phyloP scores from a whole-genome alignment of 2,329 filamentous ascomycete genomes.

The Xylaria sp. region DNA sequence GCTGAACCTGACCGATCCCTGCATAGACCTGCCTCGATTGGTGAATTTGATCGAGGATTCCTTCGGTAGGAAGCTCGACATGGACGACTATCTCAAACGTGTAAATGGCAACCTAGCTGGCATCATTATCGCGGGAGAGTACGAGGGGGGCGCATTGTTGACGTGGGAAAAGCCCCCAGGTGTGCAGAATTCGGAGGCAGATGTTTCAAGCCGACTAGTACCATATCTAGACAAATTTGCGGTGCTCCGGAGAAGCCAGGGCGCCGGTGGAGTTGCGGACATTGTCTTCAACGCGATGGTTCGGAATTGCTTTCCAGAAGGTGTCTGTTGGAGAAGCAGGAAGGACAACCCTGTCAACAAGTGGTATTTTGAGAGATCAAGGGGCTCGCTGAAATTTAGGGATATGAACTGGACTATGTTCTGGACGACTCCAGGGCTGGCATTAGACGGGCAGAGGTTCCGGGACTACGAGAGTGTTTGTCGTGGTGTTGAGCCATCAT shows the following conservation, averaged over 20 bases:
- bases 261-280: conserved; percentile 89
- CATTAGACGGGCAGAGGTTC: conserved; percentile 58
- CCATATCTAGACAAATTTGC: conserved; percentile 98
- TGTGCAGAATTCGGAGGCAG: conserved; percentile 56
- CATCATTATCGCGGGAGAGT: conserved; percentile 92
- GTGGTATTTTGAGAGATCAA: conserved; percentile 95
- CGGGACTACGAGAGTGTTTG: conserved; percentile 77
- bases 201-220: conserved; percentile 67
- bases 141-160: conserved; percentile 91
- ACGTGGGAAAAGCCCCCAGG: conserved; percentile 85
- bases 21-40: conserved; percentile 80
- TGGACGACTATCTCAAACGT: conserved; percentile 79
- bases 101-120: conserved; percentile 82
- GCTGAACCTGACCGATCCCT: conserved; percentile 75
- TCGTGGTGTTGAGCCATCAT: conserved; percentile 63
- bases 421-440: conserved; percentile 79
- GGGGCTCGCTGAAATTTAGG: conserved; percentile 79
- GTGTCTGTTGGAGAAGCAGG: conserved; percentile 90
- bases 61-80: conserved; percentile 82
- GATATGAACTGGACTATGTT: conserved; percentile 97
- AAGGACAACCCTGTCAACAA: conserved; percentile 96
- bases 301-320: conserved; percentile 80
- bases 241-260: conserved; percentile 84
- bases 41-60: conserved; percentile 91
- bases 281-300: conserved; percentile 98